Percentiles rank a stretch among this genome's conserved stretches.
These are phyloP conservation scores for Trametes cinnabarina DNA, from an alignment of 768 basidiomycete genomes.

Conservation along the genomic window DNA sequence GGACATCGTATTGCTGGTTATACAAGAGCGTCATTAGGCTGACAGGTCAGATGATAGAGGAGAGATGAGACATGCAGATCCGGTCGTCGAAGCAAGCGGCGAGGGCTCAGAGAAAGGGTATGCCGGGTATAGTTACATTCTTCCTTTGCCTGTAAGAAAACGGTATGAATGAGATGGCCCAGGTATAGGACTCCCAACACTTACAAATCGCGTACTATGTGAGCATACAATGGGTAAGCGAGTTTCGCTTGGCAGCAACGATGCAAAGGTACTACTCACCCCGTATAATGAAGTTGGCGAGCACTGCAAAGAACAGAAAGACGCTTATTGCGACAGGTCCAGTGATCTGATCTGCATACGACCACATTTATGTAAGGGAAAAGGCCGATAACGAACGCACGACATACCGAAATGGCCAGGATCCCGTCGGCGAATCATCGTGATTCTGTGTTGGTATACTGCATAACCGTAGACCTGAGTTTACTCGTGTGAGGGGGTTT, in stretches of 20 bases:
- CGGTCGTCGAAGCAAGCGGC: neutral
- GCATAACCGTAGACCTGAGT: constrained; percentile 77
- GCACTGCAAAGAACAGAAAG: constrained; percentile 81
- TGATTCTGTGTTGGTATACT: constrained; percentile 84
- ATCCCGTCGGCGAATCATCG: constrained; percentile 86
- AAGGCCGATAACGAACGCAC: neutral
- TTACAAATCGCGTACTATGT: constrained; percentile 66
- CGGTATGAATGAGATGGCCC: too few species aligned
- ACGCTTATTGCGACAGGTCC: constrained; percentile 84
- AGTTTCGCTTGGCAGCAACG: neutral
- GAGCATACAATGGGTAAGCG: neutral
- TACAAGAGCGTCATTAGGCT: too few species aligned
- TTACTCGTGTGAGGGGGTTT: neutral
- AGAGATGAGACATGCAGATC: too few species aligned
- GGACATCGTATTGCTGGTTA: too few species aligned
- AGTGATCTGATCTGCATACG: constrained; percentile 61
- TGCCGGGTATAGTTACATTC: constrained; percentile 36
- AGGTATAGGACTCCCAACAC: constrained; percentile 13
- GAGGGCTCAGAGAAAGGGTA: constrained; percentile 13
- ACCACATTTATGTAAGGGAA: neutral
- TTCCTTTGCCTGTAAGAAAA: constrained; percentile 31
- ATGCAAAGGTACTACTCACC: constrained; percentile 43
- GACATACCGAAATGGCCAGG: constrained; percentile 81
- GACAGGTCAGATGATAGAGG: too few species aligned
- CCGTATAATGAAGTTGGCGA: constrained; percentile 85